Evolutionary conservation across 805 yeast genomes (phyloP).

Genomic region (Kodamaea sagamina): DNA sequence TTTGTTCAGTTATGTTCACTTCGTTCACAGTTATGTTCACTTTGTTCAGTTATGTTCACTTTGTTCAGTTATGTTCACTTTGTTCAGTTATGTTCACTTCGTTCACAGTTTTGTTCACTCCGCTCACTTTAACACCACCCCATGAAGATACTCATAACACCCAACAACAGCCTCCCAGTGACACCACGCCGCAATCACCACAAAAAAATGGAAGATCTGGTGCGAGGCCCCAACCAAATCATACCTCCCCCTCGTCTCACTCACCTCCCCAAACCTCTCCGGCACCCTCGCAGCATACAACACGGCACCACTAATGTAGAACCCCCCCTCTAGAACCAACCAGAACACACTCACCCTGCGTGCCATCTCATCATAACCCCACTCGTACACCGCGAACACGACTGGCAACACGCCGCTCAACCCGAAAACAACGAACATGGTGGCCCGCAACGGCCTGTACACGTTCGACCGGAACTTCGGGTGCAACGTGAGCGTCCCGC

Average conservation of each 20-base stretch:
- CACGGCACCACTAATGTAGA: slow-evolving; percentile 77
- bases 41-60: too few relatives aligned
- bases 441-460: slow-evolving; percentile 77
- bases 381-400: slow-evolving; percentile 44
- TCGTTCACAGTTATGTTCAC: too few relatives aligned
- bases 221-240: slow-evolving; percentile 82
- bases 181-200: slow-evolving; percentile 72
- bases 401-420: slow-evolving; percentile 76
- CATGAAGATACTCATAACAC: slow-evolving; percentile 3
- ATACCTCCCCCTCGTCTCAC: slow-evolving; percentile 37
- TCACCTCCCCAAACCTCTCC: slow-evolving; percentile 51
- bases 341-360: slow-evolving; percentile 58
- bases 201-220: slow-evolving; percentile 78
- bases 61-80: too few relatives aligned
- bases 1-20: too few relatives aligned
- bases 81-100: too few relatives aligned
- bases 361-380: slow-evolving; percentile 52
- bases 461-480: slow-evolving; percentile 66
- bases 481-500: slow-evolving; percentile 63
- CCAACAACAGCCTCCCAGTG: slow-evolving; percentile 63
- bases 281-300: slow-evolving; percentile 80
- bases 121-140: neutral
- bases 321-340: slow-evolving; percentile 68
- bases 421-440: slow-evolving; percentile 79
- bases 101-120: neutral